Evolutionary conservation across 768 basidiomycete genomes (phyloP).

Genomic region (Boletus subcaerulescens): DNA sequence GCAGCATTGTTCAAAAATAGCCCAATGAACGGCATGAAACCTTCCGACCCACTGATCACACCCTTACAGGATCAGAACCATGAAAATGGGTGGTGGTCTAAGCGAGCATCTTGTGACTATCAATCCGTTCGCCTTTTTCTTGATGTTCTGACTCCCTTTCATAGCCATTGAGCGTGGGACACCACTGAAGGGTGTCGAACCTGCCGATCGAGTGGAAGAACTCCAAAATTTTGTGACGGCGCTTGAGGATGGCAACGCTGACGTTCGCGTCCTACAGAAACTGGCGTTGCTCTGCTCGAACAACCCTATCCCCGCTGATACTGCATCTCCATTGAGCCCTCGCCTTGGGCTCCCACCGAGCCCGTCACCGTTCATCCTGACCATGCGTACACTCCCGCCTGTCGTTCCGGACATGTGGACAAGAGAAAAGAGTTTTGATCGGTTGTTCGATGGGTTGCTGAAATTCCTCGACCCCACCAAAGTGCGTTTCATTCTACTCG

Average conservation of each 20-base stretch:
- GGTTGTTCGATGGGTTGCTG: conserved; percentile 63
- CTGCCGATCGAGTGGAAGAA: conserved; percentile 44
- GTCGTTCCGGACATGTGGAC: conserved; percentile 67
- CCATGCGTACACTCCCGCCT: conserved; percentile 36
- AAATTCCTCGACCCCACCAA: conserved; percentile 58
- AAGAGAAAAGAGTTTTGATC: conserved; percentile 65
- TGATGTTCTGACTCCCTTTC: conserved; percentile 8
- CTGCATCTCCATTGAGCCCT: conserved; percentile 53
- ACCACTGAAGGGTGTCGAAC: conserved; percentile 38
- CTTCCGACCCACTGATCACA: conserved; percentile 60
- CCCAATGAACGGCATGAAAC: conserved; percentile 54
- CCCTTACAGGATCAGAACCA: conserved; percentile 64
- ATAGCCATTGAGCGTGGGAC: conserved; percentile 45
- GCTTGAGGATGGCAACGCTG: conserved; percentile 52
- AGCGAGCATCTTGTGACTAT: conserved; percentile 64
- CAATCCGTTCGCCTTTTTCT: not conserved
- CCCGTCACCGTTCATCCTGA: conserved; percentile 54
- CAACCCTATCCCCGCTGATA: conserved; percentile 45
- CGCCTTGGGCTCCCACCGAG: conserved; percentile 49
- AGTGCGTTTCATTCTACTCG: conserved; percentile 40
- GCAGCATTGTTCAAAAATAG: conserved; percentile 82
- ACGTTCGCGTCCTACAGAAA: conserved; percentile 57
- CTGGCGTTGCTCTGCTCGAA: conserved; percentile 60
- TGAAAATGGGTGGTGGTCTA: conserved; percentile 83
- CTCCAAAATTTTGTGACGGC: conserved; percentile 51